Conservation (phyloP, 2,329 filamentous ascomycete genomes). For the Cryphonectria nitschkei region DNA sequence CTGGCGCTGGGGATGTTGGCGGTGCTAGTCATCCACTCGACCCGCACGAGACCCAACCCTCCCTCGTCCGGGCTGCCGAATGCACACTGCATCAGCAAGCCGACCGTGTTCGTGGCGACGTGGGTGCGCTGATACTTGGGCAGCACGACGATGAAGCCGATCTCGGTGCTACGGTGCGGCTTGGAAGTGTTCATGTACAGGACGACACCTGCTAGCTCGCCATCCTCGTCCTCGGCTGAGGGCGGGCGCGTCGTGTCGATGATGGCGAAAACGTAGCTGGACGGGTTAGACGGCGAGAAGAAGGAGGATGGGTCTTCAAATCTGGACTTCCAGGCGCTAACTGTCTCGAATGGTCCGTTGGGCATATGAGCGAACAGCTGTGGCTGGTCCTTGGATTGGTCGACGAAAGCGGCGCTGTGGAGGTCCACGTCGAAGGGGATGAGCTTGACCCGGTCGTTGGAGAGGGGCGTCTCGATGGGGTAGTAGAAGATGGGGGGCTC, state of each 20-base stretch:
- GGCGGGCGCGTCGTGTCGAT: conserved; percentile 37
- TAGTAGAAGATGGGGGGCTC: conserved; percentile 15
- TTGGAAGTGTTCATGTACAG: conserved; percentile 34
- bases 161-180: conserved; percentile 33
- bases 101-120: conserved; percentile 40
- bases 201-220: conserved; percentile 37
- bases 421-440: conserved; percentile 30
- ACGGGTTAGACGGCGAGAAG: conserved; percentile 24
- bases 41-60: conserved; percentile 35
- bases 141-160: conserved; percentile 42
- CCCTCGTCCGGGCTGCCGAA: conserved; percentile 28
- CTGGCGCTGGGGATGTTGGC: conserved; percentile 34
- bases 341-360: conserved; percentile 29
- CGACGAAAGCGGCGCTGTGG: conserved; percentile 28
- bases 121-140: conserved; percentile 41
- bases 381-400: conserved; percentile 22
- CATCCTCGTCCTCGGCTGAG: conserved; percentile 35
- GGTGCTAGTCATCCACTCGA: conserved; percentile 40
- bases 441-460: conserved; percentile 31
- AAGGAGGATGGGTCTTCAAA: conserved; percentile 25
- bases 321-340: conserved; percentile 23
- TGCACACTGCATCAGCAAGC: conserved; percentile 39
- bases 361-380: conserved; percentile 33
- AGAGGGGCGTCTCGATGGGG: conserved; percentile 30
- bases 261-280: conserved; percentile 32